Conservation (phyloP, 345 rosid genomes). For the Dimocarpus longan region DNA sequence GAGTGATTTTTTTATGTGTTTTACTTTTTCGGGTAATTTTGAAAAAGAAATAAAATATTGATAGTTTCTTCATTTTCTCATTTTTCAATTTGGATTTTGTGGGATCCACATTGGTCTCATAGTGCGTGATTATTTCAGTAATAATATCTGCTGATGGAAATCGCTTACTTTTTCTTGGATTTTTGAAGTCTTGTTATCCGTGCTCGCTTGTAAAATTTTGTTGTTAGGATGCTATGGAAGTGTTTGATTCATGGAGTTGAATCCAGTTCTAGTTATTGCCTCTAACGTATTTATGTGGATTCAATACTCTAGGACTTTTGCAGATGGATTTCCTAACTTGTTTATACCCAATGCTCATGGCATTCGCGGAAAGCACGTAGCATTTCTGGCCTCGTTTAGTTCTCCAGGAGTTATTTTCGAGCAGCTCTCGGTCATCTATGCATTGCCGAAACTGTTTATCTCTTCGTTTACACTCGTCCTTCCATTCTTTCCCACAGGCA, state of each 20-base stretch:
- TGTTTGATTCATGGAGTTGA: background rate
- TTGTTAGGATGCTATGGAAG: background rate
- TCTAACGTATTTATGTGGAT: background rate
- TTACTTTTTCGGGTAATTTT: background rate
- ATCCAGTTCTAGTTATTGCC: background rate
- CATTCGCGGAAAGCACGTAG: slow-evolving; percentile 87
- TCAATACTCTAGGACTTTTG: slow-evolving; percentile 63
- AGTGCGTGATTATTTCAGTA: background rate
- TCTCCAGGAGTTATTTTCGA: slow-evolving; percentile 90
- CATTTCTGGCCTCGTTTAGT: slow-evolving; percentile 92
- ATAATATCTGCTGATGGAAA: background rate
- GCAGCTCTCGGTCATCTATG: slow-evolving; percentile 90
- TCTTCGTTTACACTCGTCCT: slow-evolving; percentile 95
- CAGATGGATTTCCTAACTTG: slow-evolving; percentile 91
- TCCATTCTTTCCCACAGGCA: slow-evolving; percentile 96
- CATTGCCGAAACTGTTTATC: slow-evolving; percentile 83
- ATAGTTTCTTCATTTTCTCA: background rate
- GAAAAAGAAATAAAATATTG: background rate
- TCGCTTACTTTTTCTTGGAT: background rate
- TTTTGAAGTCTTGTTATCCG: background rate
- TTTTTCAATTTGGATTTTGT: background rate
- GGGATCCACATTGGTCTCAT: background rate
- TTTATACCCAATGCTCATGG: slow-evolving; percentile 96
- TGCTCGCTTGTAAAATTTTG: background rate
- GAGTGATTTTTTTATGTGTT: background rate